A percentile compares a stretch with the other conserved stretches of the same genome.
Evolutionary conservation across 768 basidiomycete species (phyloP).

Genomic region (Serendipita sp.): DNA sequence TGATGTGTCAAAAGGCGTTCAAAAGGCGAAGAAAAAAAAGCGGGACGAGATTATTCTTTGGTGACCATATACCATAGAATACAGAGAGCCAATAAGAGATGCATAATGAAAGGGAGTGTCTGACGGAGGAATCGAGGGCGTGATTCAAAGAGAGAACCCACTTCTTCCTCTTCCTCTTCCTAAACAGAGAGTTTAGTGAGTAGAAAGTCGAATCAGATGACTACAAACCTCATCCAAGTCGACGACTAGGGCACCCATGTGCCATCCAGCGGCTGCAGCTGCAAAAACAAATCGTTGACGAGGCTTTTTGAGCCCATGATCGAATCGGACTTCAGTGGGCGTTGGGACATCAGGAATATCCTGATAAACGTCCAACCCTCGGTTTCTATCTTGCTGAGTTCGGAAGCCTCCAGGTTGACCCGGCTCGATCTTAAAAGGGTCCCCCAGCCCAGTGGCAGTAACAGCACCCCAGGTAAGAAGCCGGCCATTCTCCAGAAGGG

Average conservation of each 20-base stretch:
- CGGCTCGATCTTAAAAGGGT: conserved; percentile 37
- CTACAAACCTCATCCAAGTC: conserved; percentile 42
- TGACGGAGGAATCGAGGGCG: too few relatives aligned
- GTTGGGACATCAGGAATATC: conserved; percentile 33
- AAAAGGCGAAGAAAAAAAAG: neutral
- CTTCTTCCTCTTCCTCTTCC: too few relatives aligned
- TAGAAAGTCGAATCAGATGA: neutral
- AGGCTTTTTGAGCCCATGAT: conserved; percentile 32
- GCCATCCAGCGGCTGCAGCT: conserved; percentile 79
- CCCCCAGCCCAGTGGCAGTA: conserved; percentile 75
- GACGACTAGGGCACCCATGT: conserved; percentile 76
- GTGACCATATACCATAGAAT: too few relatives aligned
- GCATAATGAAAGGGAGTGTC: too few relatives aligned
- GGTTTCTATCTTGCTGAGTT: conserved; percentile 22
- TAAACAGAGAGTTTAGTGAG: neutral
- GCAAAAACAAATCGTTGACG: conserved; percentile 62
- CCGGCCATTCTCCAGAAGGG: conserved; percentile 62
- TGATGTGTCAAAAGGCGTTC: neutral
- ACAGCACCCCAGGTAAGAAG: conserved; percentile 70
- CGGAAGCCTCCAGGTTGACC: conserved; percentile 49
- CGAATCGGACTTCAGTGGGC: conserved; percentile 63
- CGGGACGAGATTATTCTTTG: too few relatives aligned
- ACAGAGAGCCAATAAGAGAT: too few relatives aligned
- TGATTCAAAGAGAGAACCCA: too few relatives aligned
- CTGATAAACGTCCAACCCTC: conserved; percentile 13